Evolutionary conservation across 2,329 filamentous ascomycete species (phyloP), one percentile per base, ranked within the genome.

Genomic region (Penicillium capsulatum): DNA sequence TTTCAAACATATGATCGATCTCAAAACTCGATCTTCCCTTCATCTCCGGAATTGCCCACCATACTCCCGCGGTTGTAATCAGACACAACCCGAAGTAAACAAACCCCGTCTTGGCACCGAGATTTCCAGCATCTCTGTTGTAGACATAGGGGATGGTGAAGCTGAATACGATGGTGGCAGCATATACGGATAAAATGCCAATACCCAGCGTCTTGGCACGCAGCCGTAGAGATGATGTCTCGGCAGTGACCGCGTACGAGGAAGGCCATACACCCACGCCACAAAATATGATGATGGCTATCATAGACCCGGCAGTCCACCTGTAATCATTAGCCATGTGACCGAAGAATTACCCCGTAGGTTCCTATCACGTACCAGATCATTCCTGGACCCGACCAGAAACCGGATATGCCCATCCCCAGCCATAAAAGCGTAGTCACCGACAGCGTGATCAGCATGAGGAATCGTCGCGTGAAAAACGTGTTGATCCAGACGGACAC

Each of bases 121-220:
- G 55, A 27, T 68, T 59, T 0, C 64, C 69, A n/a, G 63, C 50
- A 38, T 72, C 69, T 0, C 65, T 57, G 44, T 71, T 77, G 58
- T 73, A 76, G 9, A 75, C 68, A 40, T 76, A 77, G 0, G 75
- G 74, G 1, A 77, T 52, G 1, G 66, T 64, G 22, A 77, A 62
- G 0, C 66, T 67, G 39, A 75, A 69, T 32, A 69, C 54, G 3
- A 68, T 67, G 17, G 65, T 66, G 3, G 63, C 54, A 0, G 69
- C 54, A 2, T 68, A 64, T 1, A 66, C 65, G 2, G 64, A 55
- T 3, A 71, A 57, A 57, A 73, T 72, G 3, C 64, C 64, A 10
- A 70, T 41, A 4, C 63, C 61, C 42, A 65, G 62, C 1, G 64
- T 58, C 36, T 64, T 65, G 4, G 63, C 60, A 6, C 65, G 64